Percentiles rank a stretch among this genome's conserved stretches.
phyloP scores from a whole-genome alignment of 768 basidiomycete genomes.

The Macrolepiota dolichaula region DNA sequence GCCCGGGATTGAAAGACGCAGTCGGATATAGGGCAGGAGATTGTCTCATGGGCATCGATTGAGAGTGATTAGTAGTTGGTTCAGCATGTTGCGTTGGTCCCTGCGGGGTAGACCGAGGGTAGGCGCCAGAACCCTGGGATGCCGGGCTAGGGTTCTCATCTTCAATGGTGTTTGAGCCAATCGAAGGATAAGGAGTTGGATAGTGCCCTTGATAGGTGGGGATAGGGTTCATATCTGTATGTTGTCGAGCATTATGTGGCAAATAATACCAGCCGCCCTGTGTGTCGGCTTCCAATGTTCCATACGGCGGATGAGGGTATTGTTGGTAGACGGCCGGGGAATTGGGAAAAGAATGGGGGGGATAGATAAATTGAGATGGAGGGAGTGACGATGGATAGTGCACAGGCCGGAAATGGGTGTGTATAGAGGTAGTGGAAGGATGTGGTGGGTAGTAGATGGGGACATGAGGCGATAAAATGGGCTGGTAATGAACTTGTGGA shows the following conservation, averaged over 20 bases:
- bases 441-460: constrained; percentile 37
- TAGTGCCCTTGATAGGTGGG: constrained; percentile 31
- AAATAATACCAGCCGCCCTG: constrained; percentile 56
- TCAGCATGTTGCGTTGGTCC: constrained; percentile 3
- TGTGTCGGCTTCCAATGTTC: constrained; percentile 24
- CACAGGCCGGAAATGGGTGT: constrained; percentile 26
- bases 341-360: constrained; percentile 30
- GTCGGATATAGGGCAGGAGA: constrained; percentile 11
- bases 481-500: constrained; percentile 37
- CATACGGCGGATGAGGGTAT: constrained; percentile 20
- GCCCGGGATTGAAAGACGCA: constrained; percentile 9
- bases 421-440: constrained; percentile 24
- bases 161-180: constrained; percentile 22
- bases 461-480: constrained; percentile 34
- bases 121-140: constrained; percentile 13
- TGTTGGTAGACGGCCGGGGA: constrained; percentile 32
- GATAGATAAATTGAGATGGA: constrained; percentile 32
- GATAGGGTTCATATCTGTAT: constrained; percentile 19
- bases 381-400: constrained; percentile 29
- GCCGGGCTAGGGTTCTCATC: constrained; percentile 13
- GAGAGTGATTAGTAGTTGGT: constrained; percentile 2
- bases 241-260: constrained; percentile 25
- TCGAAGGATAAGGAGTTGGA: constrained; percentile 25
- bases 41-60: constrained; percentile 3
- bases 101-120: constrained; percentile 6